phyloP scores from a whole-genome alignment of 1,139 yeast genomes.

The Eremothecium cymbalariae region DNA sequence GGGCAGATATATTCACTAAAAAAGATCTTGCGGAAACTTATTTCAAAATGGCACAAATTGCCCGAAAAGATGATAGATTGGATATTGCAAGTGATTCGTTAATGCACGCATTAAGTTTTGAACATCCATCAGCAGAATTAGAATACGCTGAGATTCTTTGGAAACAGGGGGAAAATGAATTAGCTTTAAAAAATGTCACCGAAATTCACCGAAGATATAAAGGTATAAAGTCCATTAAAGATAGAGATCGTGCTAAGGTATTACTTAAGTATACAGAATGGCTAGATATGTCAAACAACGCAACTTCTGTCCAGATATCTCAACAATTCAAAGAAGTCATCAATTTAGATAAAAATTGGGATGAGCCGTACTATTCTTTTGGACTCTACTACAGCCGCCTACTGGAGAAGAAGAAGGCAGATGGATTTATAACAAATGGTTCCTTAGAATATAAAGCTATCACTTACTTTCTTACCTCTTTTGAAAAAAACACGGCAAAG shows the following conservation, averaged over 20 bases:
- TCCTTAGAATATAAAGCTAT: constrained; percentile 61
- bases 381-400: constrained; percentile 76
- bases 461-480: constrained; percentile 54
- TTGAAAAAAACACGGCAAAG: constrained; percentile 60
- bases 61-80: constrained; percentile 60
- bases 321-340: constrained; percentile 59
- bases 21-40: constrained; percentile 44
- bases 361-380: constrained; percentile 68
- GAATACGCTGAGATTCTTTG: constrained; percentile 83
- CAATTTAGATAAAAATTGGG: constrained; percentile 55
- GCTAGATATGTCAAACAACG: constrained; percentile 82
- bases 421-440: constrained; percentile 43
- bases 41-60: constrained; percentile 54
- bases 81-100: constrained; percentile 70
- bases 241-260: constrained; percentile 40
- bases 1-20: constrained; percentile 34
- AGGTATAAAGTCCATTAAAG: constrained; percentile 11
- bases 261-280: constrained; percentile 79
- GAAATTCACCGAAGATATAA: constrained; percentile 34
- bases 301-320: constrained; percentile 66
- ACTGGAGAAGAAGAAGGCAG: constrained; percentile 49
- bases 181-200: constrained; percentile 65
- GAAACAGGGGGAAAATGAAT: constrained; percentile 84
- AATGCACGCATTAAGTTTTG: constrained; percentile 49
- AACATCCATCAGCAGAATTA: constrained; percentile 47